These are phyloP conservation scores for Eremochloa ophiuroides DNA, from an alignment of 176 grass and related monocot genomes.

Conservation along the genomic window DNA sequence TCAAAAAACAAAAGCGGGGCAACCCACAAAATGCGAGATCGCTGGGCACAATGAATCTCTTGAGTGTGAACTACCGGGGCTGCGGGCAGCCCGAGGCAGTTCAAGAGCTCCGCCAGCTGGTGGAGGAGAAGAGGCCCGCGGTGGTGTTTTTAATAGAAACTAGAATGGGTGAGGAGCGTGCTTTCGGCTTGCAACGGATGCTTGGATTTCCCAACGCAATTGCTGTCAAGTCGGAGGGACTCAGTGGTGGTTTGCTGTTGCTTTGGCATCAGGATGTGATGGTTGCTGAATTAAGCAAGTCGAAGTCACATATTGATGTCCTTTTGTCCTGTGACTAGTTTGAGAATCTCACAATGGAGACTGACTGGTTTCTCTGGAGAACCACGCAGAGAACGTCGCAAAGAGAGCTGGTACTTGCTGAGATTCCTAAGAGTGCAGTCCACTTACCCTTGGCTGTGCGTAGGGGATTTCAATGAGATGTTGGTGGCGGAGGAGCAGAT, in stretches of 20 bases:
- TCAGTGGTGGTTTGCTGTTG: neutral
- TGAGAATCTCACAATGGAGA: neutral
- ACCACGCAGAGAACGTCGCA: neutral
- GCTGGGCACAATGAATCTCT: no score
- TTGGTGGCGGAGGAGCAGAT: no score
- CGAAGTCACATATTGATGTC: neutral
- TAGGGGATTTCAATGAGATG: no score
- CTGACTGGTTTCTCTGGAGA: neutral
- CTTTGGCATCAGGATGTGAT: neutral
- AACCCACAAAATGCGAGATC: no score
- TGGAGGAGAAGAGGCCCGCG: no score
- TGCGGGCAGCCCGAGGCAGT: no score
- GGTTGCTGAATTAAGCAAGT: neutral
- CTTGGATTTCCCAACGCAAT: neutral
- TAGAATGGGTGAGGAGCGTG: no score
- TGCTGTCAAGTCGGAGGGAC: neutral
- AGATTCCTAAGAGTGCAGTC: neutral
- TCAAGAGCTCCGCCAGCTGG: no score
- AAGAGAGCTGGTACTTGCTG: neutral
- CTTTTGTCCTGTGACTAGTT: neutral
- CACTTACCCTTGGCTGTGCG: neutral
- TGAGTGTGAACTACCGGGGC: no score
- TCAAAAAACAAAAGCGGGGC: no score
- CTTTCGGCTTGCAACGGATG: fast-evolving
- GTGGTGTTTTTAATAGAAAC: no score